Evolutionary conservation across 1,139 yeast species (phyloP), one percentile per base, ranked within the genome.

Genomic region (Ogataea hybrid): DNA sequence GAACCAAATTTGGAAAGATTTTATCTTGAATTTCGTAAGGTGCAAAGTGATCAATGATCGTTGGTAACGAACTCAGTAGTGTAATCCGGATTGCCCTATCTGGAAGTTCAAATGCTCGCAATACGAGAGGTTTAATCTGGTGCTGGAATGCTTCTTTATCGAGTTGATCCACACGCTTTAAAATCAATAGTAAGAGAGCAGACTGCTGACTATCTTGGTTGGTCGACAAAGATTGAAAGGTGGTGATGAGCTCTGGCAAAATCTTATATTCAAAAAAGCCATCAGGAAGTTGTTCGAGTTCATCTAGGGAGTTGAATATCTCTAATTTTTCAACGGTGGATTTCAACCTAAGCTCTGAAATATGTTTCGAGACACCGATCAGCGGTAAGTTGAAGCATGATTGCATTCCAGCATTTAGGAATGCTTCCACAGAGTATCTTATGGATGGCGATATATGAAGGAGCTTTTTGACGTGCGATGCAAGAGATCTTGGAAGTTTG

Each of bases 41-140:
- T 4, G 79, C 70, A 21, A 88, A 63, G 32, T 65, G 64, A 2
- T 67, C 68, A 30, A 79, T 70, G 52, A 76, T 81, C 15, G 69
- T 65, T 0, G 89, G 81, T 45, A 92, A 65, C 40, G 78, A 71
- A 27, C 79, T 79, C 47, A 92, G 69, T 32, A 92, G 67, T 16
- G 82, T 73, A 54, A 88, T 72, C 48, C 97, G 70, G 5, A 88
- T 70, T 2, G 90, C 79, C 49, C 97, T 72, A 63, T 90, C 96
- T 8, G 83, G 76, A 28, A 83, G 67, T 1, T 76, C 61, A 58
- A 81, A 90, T 27, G 84, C 73, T 38, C 74, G 70, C 28, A 85
- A 70, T 18, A 88, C 71, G 0, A 82, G 67, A 1, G 95, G 94
- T 47, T 82, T 78, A 10, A 85, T 68, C 6, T 66, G 49, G 28